Percentiles rank a stretch among this genome's conserved stretches.
Evolutionary conservation across 805 yeast genomes (phyloP).

Genomic region (Henningerozyma blattae): DNA sequence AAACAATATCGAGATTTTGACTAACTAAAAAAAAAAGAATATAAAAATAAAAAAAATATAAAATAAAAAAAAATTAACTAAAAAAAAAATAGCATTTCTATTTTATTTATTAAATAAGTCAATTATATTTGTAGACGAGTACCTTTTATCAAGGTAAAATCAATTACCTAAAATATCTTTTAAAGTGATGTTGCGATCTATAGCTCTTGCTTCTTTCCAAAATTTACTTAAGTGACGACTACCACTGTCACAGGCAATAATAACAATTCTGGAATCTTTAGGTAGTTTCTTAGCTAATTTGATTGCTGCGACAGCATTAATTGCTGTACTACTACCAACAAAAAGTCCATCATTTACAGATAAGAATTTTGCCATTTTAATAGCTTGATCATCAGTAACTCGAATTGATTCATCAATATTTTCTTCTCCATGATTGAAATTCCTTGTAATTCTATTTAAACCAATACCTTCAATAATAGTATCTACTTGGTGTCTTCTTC

Average conservation of each 20-base stretch:
- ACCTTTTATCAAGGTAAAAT: background rate
- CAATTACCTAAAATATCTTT: constrained; percentile 21
- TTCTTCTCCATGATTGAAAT: constrained; percentile 60
- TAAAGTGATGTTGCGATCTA: constrained; percentile 22
- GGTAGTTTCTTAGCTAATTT: constrained; percentile 36
- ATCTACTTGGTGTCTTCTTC: constrained; percentile 94
- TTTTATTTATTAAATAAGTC: too few species aligned
- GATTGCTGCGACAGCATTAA: constrained; percentile 84
- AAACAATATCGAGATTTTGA: too few species aligned
- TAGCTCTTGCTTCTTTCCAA: constrained; percentile 58
- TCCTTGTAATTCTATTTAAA: constrained; percentile 71
- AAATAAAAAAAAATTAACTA: too few species aligned
- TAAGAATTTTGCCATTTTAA: constrained; percentile 76
- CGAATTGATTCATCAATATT: constrained; percentile 68
- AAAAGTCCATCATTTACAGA: constrained; percentile 81
- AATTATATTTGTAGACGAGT: too few species aligned
- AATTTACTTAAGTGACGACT: constrained; percentile 82
- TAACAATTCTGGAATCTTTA: constrained; percentile 61
- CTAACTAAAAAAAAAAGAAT: too few species aligned
- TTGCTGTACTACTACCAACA: constrained; percentile 87
- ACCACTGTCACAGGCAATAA: constrained; percentile 90
- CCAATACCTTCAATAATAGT: constrained; percentile 93
- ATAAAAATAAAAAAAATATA: too few species aligned
- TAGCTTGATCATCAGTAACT: constrained; percentile 70
- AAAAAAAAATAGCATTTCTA: background rate